Base-by-base conservation (phyloP, 495 filamentous ascomycete species). In the Penicillium salamii region DNA sequence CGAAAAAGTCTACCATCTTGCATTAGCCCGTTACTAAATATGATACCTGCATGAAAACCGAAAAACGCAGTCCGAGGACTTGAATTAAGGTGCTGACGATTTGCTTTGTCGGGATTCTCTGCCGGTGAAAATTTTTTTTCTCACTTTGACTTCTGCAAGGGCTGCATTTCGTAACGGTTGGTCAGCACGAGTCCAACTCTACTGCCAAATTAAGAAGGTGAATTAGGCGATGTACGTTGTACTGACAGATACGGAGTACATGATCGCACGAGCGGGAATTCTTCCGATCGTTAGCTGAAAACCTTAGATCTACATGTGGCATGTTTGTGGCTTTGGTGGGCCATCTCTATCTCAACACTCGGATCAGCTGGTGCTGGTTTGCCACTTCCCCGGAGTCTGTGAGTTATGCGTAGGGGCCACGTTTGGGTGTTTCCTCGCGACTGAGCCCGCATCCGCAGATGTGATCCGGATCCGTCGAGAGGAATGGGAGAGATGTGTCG, bases 361-460 rank as follows among this genome's bases (percentile, higher is more conserved):
- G 35, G 46, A 48, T 40, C 46, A 40, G 46, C 46, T 48, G 46
- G 28, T 13, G 46, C 17, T 40, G 35, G 35, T 39, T 48, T 48
- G 46, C 46, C 46, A 48, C 46, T 46, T 46, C 46, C 46, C 46
- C 46, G 28, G 34, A 48, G 23, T 48, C 17, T 40, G 36, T n/a
- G n/a, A n/a, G n/a, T n/a, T n/a, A n/a, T n/a, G n/a, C n/a, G n/a
- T 38, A 40, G 43, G 11, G 14, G 35, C 35, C 36, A 40, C 35
- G n/a, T 48, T 32, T 40, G 31, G 36, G 46, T 48, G 13, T 18
- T 39, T 24, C 20, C 26, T 33, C 7, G 28, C 20, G 43, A 20
- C 31, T 18, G 8, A 20, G 18, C 35, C 46, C 32, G 21, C 34
- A 47, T 23, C 5, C 23, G 13, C n/a, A n/a, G n/a, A n/a, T n/a